A percentile compares a stretch with the other conserved stretches of the same genome.
phyloP scores from a whole-genome alignment of 225 moss, liverwort and hornwort species.

The Sphagnum tenellum region DNA sequence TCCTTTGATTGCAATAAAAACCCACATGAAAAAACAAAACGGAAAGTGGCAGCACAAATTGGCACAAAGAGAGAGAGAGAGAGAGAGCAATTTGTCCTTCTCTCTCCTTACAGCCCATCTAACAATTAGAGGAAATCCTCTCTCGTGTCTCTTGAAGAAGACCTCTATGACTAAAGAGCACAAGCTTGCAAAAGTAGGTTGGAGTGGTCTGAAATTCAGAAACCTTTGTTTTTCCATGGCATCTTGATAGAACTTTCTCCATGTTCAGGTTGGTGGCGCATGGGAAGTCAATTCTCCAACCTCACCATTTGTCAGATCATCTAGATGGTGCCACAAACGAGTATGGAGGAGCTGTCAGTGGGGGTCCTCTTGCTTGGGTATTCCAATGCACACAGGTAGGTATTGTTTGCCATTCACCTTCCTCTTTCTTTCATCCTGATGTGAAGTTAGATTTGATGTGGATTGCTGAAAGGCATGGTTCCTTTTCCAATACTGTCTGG shows the following conservation, averaged over 20 bases:
- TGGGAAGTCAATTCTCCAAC: slow-evolving; percentile 54
- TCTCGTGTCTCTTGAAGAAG: not conserved
- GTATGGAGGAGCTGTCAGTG: slow-evolving; percentile 11
- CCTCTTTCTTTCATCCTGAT: too few species aligned
- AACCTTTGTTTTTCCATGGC: not conserved
- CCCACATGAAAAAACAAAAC: not conserved
- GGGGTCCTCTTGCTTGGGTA: slow-evolving; percentile 39
- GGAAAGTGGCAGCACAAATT: too few species aligned
- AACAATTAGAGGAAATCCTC: too few species aligned
- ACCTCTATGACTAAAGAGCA: not conserved
- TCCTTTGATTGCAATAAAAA: too few species aligned
- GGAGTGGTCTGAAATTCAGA: too few species aligned
- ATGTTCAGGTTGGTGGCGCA: slow-evolving; percentile 37
- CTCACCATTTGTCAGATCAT: slow-evolving; percentile 52
- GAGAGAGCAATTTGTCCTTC: too few species aligned
- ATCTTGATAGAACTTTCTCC: not conserved
- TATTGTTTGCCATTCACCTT: too few species aligned
- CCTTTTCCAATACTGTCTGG: not conserved
- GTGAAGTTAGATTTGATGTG: too few species aligned
- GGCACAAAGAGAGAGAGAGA: too few species aligned
- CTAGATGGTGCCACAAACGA: slow-evolving; percentile 21
- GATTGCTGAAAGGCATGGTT: too few species aligned
- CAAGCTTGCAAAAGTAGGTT: not conserved
- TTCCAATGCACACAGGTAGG: slow-evolving; percentile 6
- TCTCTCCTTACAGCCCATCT: too few species aligned